Conservation (phyloP, 768 basidiomycete genomes). For the Mycena crocata region DNA sequence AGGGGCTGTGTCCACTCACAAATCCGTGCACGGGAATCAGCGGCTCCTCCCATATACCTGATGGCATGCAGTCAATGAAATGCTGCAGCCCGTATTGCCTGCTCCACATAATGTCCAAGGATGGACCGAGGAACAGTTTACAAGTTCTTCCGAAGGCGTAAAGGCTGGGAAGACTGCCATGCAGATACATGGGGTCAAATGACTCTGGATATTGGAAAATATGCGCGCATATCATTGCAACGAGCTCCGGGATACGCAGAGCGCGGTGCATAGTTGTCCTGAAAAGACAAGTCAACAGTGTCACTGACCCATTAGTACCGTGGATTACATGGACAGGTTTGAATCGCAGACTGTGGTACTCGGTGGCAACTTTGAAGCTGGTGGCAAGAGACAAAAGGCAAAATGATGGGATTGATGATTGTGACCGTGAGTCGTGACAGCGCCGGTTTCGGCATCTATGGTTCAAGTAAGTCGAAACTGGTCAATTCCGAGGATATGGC, state of each 20-base stretch:
- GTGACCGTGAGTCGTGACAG: too few species aligned
- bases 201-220: background rate
- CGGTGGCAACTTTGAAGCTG: too few species aligned
- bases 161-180: background rate
- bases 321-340: too few species aligned
- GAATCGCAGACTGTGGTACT: too few species aligned
- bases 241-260: background rate
- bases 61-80: conserved; percentile 2
- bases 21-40: background rate
- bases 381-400: too few species aligned
- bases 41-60: background rate
- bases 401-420: too few species aligned
- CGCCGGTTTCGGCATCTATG: too few species aligned
- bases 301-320: too few species aligned
- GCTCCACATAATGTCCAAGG: background rate
- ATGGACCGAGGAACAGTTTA: background rate
- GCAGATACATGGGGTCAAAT: background rate
- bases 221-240: too few species aligned
- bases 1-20: background rate
- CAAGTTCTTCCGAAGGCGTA: background rate
- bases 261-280: background rate
- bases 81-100: background rate
- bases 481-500: too few species aligned
- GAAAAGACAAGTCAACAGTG: too few species aligned
- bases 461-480: too few species aligned